Conservation (phyloP, 371 early-diverging fungal species). For the Mortierella sp. region DNA sequence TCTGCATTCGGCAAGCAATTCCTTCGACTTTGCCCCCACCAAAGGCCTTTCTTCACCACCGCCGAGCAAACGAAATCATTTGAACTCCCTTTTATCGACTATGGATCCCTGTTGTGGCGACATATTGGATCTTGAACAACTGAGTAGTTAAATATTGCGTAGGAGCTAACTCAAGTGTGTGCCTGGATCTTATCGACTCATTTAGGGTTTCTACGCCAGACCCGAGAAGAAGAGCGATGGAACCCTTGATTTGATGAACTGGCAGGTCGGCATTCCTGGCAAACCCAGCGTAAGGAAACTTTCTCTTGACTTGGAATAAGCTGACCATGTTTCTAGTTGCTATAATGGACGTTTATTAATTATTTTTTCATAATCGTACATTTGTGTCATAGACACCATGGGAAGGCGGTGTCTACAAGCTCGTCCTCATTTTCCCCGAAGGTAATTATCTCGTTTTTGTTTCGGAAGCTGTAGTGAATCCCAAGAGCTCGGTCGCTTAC, state of each 20-base stretch:
- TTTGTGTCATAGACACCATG: constrained; percentile 84
- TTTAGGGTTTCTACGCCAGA: constrained; percentile 87
- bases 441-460: constrained; percentile 60
- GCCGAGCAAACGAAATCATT: background rate
- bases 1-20: constrained; percentile 3
- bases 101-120: background rate
- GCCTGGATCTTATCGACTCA: background rate
- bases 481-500: background rate
- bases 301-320: background rate
- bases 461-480: background rate
- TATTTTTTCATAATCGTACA: background rate
- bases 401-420: constrained; percentile 97
- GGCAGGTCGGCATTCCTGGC: constrained; percentile 98
- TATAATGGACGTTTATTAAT: background rate
- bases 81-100: background rate
- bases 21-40: background rate
- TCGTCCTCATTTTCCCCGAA: constrained; percentile 92
- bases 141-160: too few species aligned
- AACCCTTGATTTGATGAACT: constrained; percentile 87
- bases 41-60: background rate
- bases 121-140: background rate
- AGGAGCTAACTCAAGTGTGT: background rate
- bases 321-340: background rate
- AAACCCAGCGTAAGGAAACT: constrained; percentile 68
- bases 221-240: constrained; percentile 90